A percentile compares a stretch with the other conserved stretches of the same genome.
Evolutionary conservation across 768 basidiomycete genomes (phyloP).

Genomic region (Ramaria sp.): DNA sequence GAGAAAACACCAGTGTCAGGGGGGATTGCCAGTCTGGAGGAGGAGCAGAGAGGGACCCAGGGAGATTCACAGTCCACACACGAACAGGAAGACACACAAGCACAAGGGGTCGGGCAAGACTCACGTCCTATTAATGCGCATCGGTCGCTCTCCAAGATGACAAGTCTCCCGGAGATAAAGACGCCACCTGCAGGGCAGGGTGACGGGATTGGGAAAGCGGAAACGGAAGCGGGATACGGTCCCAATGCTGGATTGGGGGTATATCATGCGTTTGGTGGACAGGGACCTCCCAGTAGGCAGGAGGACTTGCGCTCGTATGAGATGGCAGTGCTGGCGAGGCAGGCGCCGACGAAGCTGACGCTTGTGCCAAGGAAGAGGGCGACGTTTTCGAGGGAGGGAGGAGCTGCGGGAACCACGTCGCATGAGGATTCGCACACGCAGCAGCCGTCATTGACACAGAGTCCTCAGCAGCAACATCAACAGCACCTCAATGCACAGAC

Average conservation of each 20-base stretch:
- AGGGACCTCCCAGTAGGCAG: background rate
- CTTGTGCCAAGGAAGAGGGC: conserved; percentile 24
- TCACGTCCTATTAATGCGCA: conserved; percentile 12
- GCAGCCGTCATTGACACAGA: background rate
- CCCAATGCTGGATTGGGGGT: conserved; percentile 9
- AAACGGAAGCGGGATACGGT: background rate
- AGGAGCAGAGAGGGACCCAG: background rate
- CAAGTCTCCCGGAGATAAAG: conserved; percentile 57
- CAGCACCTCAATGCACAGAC: conserved; percentile 17
- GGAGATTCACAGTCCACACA: background rate
- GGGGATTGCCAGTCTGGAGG: background rate
- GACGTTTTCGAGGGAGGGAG: background rate
- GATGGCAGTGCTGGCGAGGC: conserved; percentile 63
- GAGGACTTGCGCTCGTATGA: conserved; percentile 67
- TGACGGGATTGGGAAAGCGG: background rate
- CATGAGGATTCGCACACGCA: background rate
- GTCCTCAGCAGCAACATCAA: conserved; percentile 13
- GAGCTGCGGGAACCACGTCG: background rate
- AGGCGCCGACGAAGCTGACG: conserved; percentile 47
- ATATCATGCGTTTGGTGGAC: conserved; percentile 16
- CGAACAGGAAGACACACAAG: background rate
- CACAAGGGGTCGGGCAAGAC: conserved; percentile 4
- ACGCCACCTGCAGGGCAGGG: conserved; percentile 37
- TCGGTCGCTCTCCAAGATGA: conserved; percentile 31
- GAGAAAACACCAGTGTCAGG: conserved; percentile 16